These are phyloP conservation scores for Nannochloropsis salina DNA, from an alignment of 108 stramenopile species.

Conservation along the genomic window DNA sequence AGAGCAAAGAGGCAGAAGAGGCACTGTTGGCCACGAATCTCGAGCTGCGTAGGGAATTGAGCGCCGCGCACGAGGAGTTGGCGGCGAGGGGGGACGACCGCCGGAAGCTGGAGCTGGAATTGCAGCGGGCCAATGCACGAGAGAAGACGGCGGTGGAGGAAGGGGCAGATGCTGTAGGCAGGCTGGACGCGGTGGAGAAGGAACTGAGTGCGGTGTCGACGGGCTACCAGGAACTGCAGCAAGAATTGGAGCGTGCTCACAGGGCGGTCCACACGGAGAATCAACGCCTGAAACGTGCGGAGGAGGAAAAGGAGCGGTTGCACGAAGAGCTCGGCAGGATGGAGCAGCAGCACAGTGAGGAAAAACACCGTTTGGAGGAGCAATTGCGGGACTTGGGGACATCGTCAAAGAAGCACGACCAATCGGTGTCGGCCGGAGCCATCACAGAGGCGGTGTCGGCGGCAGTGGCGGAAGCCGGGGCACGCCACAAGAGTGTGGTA, in stretches of 20 bases:
- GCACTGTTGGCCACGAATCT: slow-evolving; percentile 3
- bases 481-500: background rate
- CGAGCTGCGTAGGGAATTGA: slow-evolving; percentile 19
- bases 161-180: background rate
- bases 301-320: slow-evolving; percentile 19
- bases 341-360: background rate
- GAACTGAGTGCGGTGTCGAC: slow-evolving; percentile 19
- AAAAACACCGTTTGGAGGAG: background rate
- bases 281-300: background rate
- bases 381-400: background rate
- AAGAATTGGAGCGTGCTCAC: slow-evolving; percentile 7
- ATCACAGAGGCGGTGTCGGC: background rate
- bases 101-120: background rate
- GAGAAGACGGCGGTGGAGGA: background rate
- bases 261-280: background rate
- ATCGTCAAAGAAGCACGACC: background rate
- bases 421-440: background rate
- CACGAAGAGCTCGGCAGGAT: background rate
- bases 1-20: background rate
- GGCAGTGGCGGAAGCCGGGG: background rate
- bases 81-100: background rate
- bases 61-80: background rate
- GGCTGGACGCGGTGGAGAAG: background rate
- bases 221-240: slow-evolving; percentile 19
- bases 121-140: background rate